Percentiles rank a stretch among this genome's conserved stretches.
Evolutionary conservation across 495 filamentous ascomycete genomes (phyloP).

Genomic region (Lasiosphaeria miniovina): DNA sequence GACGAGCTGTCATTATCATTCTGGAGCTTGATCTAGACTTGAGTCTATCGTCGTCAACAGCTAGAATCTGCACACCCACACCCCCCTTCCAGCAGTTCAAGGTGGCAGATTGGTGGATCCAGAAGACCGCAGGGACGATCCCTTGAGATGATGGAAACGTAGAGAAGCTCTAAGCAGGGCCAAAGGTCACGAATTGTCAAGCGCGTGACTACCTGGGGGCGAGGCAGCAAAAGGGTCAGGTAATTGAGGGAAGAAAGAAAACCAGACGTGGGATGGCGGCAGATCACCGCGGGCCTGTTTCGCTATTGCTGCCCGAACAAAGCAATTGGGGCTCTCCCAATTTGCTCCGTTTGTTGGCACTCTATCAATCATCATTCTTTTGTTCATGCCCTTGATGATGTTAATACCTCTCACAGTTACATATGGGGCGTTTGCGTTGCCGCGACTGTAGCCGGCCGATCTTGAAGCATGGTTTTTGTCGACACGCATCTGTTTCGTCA

Average conservation of each 20-base stretch:
- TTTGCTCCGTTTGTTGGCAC: conserved; percentile 25
- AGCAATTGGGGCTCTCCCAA: conserved; percentile 28
- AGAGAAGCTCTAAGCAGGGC: conserved; percentile 13
- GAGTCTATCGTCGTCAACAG: neutral
- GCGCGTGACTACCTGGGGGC: conserved; percentile 19
- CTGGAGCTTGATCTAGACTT: neutral
- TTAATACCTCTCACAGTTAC: conserved; percentile 9
- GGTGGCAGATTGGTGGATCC: conserved; percentile 7
- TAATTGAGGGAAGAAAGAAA: conserved; percentile 23
- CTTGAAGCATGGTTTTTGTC: conserved; percentile 7
- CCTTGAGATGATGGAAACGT: conserved; percentile 6
- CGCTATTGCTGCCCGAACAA: conserved; percentile 47
- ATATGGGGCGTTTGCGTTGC: conserved; percentile 14
- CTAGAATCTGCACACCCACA: conserved; percentile 3
- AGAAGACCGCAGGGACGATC: conserved; percentile 18
- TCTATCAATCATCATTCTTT: conserved; percentile 24
- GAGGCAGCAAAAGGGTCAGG: conserved; percentile 17
- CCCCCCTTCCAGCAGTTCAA: neutral
- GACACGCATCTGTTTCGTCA: conserved; percentile 14
- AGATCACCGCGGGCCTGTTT: conserved; percentile 38
- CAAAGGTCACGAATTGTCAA: conserved; percentile 9
- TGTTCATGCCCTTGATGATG: conserved; percentile 9
- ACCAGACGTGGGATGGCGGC: conserved; percentile 26
- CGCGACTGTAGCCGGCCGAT: conserved; percentile 12
- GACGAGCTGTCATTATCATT: neutral